Conservation (phyloP, 176 grass and related monocot species). For the Stipa capillata region DNA sequence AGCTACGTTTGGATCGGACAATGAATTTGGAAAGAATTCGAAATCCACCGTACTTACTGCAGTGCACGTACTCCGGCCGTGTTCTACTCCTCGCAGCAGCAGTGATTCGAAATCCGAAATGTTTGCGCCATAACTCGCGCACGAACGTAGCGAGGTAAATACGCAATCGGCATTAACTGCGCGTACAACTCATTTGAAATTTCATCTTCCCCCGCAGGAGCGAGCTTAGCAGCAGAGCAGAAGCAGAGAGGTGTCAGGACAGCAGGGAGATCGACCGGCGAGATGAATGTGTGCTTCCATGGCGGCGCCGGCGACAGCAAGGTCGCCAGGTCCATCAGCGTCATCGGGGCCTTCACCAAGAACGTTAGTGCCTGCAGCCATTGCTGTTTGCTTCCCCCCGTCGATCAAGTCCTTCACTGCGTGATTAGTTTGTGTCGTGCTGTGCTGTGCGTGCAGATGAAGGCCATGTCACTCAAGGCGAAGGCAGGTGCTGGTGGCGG, state of each 20-base stretch:
- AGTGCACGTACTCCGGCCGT: not conserved
- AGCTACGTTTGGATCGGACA: not conserved
- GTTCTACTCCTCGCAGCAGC: not conserved
- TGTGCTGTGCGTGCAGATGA: constrained; percentile 23
- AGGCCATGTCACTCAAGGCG: constrained; percentile 28
- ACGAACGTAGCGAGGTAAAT: not conserved
- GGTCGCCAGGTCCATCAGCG: constrained; percentile 19
- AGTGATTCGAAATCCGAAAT: not conserved
- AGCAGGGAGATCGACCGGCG: not conserved
- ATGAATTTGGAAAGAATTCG: not conserved
- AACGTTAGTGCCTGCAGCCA: not conserved
- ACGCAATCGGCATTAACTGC: not conserved
- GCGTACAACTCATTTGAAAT: not conserved
- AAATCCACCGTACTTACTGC: too few relatives aligned
- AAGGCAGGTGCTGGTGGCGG: not conserved
- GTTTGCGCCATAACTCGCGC: not conserved
- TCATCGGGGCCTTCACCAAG: constrained; percentile 18
- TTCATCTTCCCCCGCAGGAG: not conserved
- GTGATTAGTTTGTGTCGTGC: not conserved
- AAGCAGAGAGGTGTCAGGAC: not conserved
- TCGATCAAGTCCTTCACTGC: not conserved
- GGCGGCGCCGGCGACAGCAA: not conserved
- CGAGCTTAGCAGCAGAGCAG: not conserved
- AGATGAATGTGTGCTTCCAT: constrained; percentile 40
- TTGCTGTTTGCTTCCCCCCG: not conserved